A percentile compares a stretch with the other conserved stretches of the same genome.
These are phyloP conservation scores for Neurospora hispaniola DNA, from an alignment of 495 filamentous ascomycete genomes.

Conservation along the genomic window DNA sequence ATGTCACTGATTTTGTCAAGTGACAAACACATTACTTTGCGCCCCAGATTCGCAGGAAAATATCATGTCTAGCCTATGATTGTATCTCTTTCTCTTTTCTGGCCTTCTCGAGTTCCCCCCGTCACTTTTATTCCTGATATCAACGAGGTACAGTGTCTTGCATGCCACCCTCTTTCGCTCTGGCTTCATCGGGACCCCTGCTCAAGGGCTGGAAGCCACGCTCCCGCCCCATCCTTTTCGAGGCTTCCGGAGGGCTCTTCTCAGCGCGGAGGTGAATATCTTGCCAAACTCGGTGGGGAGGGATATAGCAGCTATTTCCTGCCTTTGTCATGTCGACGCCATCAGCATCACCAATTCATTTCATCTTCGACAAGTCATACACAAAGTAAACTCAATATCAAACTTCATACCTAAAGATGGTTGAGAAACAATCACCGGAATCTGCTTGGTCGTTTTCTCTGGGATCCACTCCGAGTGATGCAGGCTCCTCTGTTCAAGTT, in stretches of 20 bases:
- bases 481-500: conserved; percentile 19
- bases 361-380: not conserved
- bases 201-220: not conserved
- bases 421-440: not conserved
- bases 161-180: conserved; percentile 6
- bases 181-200: conserved; percentile 11
- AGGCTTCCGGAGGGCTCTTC: conserved; percentile 21
- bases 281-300: not conserved
- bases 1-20: not conserved
- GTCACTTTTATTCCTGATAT: not conserved
- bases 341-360: not conserved
- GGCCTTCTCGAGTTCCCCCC: not conserved
- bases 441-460: conserved; percentile 5
- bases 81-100: not conserved
- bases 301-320: not conserved
- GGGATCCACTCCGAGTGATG: conserved; percentile 13
- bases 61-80: not conserved
- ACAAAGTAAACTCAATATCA: not conserved
- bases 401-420: conserved; percentile 1
- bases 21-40: not conserved
- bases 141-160: not conserved
- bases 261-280: not conserved
- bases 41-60: not conserved
- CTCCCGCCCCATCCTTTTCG: conserved; percentile 12
- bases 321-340: not conserved